Evolutionary conservation across 2,329 filamentous ascomycete species (phyloP).

Genomic region (Ascomycota sp.): DNA sequence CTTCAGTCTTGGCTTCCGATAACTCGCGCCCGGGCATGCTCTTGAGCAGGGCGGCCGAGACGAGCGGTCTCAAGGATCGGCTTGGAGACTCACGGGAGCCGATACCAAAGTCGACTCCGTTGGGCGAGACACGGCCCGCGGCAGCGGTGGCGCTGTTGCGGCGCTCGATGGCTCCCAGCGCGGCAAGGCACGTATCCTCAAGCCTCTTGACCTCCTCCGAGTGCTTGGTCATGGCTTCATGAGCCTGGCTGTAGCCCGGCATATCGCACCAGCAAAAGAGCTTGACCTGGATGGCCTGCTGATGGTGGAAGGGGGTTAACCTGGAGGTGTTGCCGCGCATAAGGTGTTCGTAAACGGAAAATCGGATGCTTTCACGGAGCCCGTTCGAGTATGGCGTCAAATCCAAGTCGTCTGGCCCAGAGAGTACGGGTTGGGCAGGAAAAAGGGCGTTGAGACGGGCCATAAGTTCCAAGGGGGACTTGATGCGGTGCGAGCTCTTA

Average conservation of each 20-base stretch:
- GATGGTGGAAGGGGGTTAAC: conserved; percentile 5
- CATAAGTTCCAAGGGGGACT: conserved; percentile 9
- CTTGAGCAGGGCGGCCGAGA: conserved; percentile 21
- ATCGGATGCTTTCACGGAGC: conserved; percentile 15
- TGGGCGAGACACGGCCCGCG: conserved; percentile 1
- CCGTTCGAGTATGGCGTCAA: conserved; percentile 10
- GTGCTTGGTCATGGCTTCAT: conserved; percentile 12
- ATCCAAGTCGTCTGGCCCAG: conserved; percentile 6
- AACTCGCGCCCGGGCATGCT: conserved; percentile 19
- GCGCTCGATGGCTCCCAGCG: conserved; percentile 5
- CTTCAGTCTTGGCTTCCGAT: conserved; percentile 16
- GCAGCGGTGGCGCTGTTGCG: not conserved
- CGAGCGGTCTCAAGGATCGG: too few species aligned
- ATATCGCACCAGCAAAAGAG: conserved; percentile 14
- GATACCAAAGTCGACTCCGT: conserved; percentile 1
- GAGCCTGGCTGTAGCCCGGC: conserved; percentile 10
- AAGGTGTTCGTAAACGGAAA: conserved; percentile 14
- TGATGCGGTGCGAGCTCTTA: conserved; percentile 1
- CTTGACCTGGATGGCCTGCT: conserved; percentile 9
- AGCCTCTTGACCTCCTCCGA: conserved; percentile 14
- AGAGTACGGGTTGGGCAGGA: conserved; percentile 8
- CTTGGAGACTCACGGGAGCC: too few species aligned
- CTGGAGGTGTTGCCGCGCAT: conserved; percentile 8
- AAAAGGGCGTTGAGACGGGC: conserved; percentile 16
- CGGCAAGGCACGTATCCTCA: conserved; percentile 10